Evolutionary conservation across 331 rosid species (phyloP).

Genomic region (Arachis monticola): DNA sequence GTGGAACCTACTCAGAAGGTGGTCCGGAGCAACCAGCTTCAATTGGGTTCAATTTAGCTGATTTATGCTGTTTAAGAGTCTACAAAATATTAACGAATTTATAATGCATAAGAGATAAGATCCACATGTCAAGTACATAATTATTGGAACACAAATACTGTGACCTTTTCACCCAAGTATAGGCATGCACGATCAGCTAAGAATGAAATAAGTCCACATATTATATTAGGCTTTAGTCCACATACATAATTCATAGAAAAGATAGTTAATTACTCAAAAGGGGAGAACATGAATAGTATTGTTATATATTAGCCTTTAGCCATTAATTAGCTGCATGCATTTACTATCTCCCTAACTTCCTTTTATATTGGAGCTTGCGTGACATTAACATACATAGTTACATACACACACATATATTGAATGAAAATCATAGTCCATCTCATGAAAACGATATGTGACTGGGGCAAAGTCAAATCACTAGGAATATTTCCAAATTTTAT

Average conservation of each 20-base stretch:
- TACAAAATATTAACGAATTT: slow-evolving; percentile 36
- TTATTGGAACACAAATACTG: background rate
- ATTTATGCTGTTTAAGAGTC: slow-evolving; percentile 77
- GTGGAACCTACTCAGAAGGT: slow-evolving; percentile 78
- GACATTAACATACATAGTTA: background rate
- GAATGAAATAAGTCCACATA: background rate
- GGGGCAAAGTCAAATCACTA: background rate
- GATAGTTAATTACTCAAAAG: background rate
- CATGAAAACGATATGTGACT: background rate
- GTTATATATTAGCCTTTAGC: background rate
- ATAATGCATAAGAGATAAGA: background rate
- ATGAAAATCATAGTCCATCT: background rate
- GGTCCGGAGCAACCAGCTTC: slow-evolving; percentile 98
- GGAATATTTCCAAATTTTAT: background rate
- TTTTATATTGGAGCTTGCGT: background rate
- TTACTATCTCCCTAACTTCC: background rate
- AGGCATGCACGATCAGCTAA: background rate
- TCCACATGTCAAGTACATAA: background rate
- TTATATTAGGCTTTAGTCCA: background rate
- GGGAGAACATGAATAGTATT: background rate
- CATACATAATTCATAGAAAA: background rate
- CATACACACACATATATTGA: too few species aligned
- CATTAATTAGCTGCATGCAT: background rate
- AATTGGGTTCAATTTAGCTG: slow-evolving; percentile 77
- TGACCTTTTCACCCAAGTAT: background rate